These are phyloP conservation scores for Coemansia sp. DNA, from an alignment of 192 early-diverging fungal species.

Conservation along the genomic window DNA sequence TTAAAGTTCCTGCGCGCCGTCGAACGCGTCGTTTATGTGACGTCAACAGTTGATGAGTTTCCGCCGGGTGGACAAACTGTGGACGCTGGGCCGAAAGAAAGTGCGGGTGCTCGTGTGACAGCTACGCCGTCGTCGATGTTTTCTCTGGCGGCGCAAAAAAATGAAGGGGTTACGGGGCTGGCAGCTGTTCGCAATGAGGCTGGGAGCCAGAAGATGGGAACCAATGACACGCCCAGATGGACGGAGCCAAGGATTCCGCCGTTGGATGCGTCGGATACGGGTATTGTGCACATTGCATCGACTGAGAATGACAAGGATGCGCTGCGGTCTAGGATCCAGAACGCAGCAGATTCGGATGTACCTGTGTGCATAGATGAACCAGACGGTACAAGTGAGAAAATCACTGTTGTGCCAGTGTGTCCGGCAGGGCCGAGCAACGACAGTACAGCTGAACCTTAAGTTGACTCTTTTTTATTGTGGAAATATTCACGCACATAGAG, in stretches of 20 bases:
- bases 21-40: slow-evolving; percentile 47
- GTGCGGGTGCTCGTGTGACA: background rate
- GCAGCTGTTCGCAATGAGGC: background rate
- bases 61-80: slow-evolving; percentile 4
- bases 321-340: slow-evolving; percentile 21
- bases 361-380: slow-evolving; percentile 41
- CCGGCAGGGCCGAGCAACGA: background rate
- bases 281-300: slow-evolving; percentile 36
- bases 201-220: no score
- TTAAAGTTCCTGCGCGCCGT: slow-evolving; percentile 48
- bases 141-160: background rate
- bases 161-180: background rate
- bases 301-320: slow-evolving; percentile 18
- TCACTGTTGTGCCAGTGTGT: slow-evolving; percentile 25
- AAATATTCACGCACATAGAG: no score
- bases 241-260: slow-evolving; percentile 13
- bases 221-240: background rate
- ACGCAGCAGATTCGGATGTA: slow-evolving; percentile 18
- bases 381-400: slow-evolving; percentile 15
- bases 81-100: background rate
- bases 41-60: slow-evolving; percentile 50
- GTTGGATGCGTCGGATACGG: slow-evolving; percentile 48
- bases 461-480: background rate
- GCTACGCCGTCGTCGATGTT: background rate
- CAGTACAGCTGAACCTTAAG: background rate